Conservation (phyloP, 163 green algal species). For the Scenedesmus sp. region DNA sequence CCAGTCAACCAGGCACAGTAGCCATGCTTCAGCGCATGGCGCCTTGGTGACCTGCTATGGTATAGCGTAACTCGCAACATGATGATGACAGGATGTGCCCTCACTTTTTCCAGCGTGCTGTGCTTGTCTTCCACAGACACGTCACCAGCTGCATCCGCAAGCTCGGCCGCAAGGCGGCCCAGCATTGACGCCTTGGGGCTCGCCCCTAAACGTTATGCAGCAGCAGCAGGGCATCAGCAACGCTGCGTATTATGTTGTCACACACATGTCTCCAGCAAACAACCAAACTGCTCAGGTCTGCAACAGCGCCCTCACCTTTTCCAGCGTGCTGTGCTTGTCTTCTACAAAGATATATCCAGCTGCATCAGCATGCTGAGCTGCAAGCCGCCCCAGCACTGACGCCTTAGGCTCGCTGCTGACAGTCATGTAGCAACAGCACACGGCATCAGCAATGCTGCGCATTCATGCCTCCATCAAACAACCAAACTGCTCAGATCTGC, state of each 20-base stretch:
- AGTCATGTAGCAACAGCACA: neutral
- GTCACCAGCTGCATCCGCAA: conserved; percentile 62
- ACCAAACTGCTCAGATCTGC: too few relatives aligned
- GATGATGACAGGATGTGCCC: too few relatives aligned
- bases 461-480: neutral
- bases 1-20: neutral
- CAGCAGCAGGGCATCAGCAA: neutral
- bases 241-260: too few relatives aligned
- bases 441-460: too few relatives aligned
- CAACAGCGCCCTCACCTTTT: conserved; percentile 79
- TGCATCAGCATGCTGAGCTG: conserved; percentile 58
- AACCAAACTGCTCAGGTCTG: neutral
- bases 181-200: conserved; percentile 87
- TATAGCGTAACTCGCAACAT: too few relatives aligned
- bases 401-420: conserved; percentile 79
- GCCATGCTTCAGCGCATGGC: too few relatives aligned
- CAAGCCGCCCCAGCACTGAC: conserved; percentile 52
- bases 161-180: neutral
- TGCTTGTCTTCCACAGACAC: conserved; percentile 76
- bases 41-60: too few relatives aligned
- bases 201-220: neutral
- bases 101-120: conserved; percentile 86
- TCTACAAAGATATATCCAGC: conserved; percentile 79
- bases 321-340: conserved; percentile 59
- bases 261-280: neutral